Evolutionary conservation across 2,329 filamentous ascomycete species (phyloP).

Genomic region (Trichophyton mentagrophytes): DNA sequence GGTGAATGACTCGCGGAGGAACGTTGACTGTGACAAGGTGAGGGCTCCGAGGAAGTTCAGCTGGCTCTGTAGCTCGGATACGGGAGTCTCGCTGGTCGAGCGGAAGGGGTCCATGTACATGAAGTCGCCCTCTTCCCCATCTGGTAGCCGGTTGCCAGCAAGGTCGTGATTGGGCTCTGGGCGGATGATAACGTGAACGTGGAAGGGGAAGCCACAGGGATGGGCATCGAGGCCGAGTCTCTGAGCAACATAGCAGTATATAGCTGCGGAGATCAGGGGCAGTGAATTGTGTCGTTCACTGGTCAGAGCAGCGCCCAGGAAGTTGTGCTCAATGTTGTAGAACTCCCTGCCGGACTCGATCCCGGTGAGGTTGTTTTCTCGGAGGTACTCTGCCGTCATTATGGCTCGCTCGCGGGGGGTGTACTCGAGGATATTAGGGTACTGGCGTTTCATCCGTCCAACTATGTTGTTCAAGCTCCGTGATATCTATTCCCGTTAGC

Average conservation of each 20-base stretch:
- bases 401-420: conserved; percentile 57
- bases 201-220: conserved; percentile 69
- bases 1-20: conserved; percentile 52
- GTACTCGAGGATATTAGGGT: conserved; percentile 42
- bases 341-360: conserved; percentile 57
- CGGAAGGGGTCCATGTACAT: conserved; percentile 83
- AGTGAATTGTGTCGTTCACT: conserved; percentile 63
- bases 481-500: conserved; percentile 39
- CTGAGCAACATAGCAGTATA: conserved; percentile 69
- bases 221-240: conserved; percentile 62
- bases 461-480: conserved; percentile 54
- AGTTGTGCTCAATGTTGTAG: conserved; percentile 70
- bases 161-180: conserved; percentile 49
- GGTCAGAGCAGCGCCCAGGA: conserved; percentile 69
- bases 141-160: conserved; percentile 35
- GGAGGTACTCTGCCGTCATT: conserved; percentile 56
- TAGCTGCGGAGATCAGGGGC: conserved; percentile 73
- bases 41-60: conserved; percentile 43
- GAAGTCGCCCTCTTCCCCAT: conserved; percentile 26
- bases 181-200: conserved; percentile 69
- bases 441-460: conserved; percentile 40
- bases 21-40: conserved; percentile 31
- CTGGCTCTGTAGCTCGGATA: conserved; percentile 45
- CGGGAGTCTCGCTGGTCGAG: conserved; percentile 52
- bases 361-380: conserved; percentile 55